phyloP scores from a whole-genome alignment of 2,329 filamentous ascomycete genomes.

The Neocatenulostroma microsporum region DNA sequence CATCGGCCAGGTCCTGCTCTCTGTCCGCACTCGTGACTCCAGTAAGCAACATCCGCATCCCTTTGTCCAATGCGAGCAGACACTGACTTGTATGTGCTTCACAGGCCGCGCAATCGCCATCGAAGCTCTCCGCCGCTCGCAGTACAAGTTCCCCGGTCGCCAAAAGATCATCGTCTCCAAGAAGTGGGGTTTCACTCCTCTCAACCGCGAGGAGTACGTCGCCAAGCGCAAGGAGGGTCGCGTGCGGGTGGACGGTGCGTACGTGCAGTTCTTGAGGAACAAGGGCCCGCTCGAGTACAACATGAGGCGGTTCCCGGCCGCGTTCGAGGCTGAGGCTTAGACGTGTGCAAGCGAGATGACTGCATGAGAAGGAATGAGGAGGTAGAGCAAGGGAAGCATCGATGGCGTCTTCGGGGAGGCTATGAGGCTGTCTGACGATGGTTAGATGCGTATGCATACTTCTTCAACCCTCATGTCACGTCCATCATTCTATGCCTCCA shows the following conservation, averaged over 20 bases:
- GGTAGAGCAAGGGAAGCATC: constrained; percentile 1
- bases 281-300: constrained; percentile 79
- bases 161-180: constrained; percentile 99
- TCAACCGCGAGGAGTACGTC: constrained; percentile 95
- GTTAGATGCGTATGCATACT: neutral
- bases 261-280: constrained; percentile 98
- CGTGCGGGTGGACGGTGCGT: constrained; percentile 96
- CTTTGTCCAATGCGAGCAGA: too few relatives aligned
- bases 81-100: too few relatives aligned
- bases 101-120: constrained; percentile 83
- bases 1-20: constrained; percentile 99
- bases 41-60: too few relatives aligned
- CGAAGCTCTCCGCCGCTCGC: constrained; percentile 96
- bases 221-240: constrained; percentile 87
- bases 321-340: constrained; percentile 60
- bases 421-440: constrained; percentile 1
- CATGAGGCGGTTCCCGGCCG: constrained; percentile 90
- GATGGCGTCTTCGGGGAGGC: neutral
- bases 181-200: constrained; percentile 99
- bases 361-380: neutral
- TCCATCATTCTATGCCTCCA: too few relatives aligned
- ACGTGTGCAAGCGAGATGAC: too few relatives aligned
- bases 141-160: constrained; percentile 99
- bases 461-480: neutral
- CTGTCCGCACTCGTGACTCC: constrained; percentile 90